These are phyloP conservation scores for Favolaschia claudopus DNA, from an alignment of 768 basidiomycete species.

Conservation along the genomic window DNA sequence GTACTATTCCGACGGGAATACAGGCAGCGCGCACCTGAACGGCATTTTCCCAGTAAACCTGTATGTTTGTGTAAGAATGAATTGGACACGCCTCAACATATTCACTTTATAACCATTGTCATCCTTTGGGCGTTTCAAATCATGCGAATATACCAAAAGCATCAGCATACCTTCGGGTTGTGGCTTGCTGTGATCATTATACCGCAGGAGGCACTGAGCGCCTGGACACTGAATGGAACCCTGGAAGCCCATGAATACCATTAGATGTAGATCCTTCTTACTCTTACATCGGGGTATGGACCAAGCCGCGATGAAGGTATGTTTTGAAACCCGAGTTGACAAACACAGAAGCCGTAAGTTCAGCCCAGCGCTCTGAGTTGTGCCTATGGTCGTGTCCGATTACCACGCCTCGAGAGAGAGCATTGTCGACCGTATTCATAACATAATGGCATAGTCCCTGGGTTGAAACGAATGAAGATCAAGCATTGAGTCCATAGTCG, in stretches of 20 bases:
- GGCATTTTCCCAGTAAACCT: conserved; percentile 93
- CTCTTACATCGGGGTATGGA: conserved; percentile 81
- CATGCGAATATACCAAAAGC: neutral
- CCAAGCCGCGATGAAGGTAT: conserved; percentile 71
- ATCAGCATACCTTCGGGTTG: conserved; percentile 75
- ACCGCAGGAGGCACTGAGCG: conserved; percentile 75
- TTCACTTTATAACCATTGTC: conserved; percentile 90
- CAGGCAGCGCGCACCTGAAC: conserved; percentile 83
- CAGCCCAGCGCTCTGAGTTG: conserved; percentile 81
- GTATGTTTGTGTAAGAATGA: conserved; percentile 3
- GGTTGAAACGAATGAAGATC: neutral
- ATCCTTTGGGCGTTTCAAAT: conserved; percentile 50
- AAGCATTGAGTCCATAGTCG: neutral
- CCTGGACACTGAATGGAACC: conserved; percentile 81
- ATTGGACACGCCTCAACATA: neutral
- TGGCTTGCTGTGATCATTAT: conserved; percentile 96
- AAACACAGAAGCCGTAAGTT: conserved; percentile 77
- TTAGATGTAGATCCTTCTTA: no score
- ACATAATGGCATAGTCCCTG: conserved; percentile 85
- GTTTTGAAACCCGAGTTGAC: conserved; percentile 69
- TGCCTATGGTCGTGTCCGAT: conserved; percentile 89
- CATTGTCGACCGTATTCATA: conserved; percentile 56
- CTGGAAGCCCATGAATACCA: conserved; percentile 45
- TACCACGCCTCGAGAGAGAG: conserved; percentile 71
- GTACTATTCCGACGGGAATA: no score